Conservation (phyloP, 225 moss, liverwort and hornwort species). For the Lunularia cruciata region DNA sequence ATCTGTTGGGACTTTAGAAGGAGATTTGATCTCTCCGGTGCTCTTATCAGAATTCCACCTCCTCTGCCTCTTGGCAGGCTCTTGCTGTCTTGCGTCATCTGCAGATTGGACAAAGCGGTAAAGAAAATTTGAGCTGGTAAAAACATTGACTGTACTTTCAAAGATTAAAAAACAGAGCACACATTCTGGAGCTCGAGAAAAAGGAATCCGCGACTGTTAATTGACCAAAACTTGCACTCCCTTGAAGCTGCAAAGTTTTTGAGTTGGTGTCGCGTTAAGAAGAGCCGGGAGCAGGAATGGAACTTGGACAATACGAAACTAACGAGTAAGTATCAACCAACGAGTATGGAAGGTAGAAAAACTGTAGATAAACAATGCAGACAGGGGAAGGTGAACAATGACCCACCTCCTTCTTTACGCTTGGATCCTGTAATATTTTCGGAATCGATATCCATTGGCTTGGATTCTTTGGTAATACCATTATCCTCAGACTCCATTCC, state of each 20-base stretch:
- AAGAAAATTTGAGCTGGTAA: neutral
- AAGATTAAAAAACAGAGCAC: too few species aligned
- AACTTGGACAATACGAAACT: too few species aligned
- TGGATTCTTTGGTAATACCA: conserved; percentile 47
- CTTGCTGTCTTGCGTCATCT: conserved; percentile 64
- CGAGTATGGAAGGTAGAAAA: too few species aligned
- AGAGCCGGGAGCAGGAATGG: too few species aligned
- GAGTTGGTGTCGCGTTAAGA: too few species aligned
- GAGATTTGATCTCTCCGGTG: conserved; percentile 43
- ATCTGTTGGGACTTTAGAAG: conserved; percentile 38
- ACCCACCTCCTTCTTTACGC: conserved; percentile 76
- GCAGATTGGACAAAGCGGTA: conserved; percentile 19
- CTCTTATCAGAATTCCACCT: conserved; percentile 86
- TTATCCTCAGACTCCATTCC: conserved; percentile 32
- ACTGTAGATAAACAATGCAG: too few species aligned
- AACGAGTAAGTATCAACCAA: too few species aligned
- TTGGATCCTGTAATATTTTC: conserved; percentile 68
- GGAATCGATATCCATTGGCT: conserved; percentile 79
- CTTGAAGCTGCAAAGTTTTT: too few species aligned
- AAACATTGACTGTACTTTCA: neutral
- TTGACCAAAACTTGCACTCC: too few species aligned
- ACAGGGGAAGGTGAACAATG: neutral
- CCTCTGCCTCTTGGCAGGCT: conserved; percentile 89
- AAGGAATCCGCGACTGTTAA: too few species aligned
- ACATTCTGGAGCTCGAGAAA: too few species aligned